Base-by-base conservation (phyloP, 176 grass and related monocot genomes). In the Zoysia pacifica region DNA sequence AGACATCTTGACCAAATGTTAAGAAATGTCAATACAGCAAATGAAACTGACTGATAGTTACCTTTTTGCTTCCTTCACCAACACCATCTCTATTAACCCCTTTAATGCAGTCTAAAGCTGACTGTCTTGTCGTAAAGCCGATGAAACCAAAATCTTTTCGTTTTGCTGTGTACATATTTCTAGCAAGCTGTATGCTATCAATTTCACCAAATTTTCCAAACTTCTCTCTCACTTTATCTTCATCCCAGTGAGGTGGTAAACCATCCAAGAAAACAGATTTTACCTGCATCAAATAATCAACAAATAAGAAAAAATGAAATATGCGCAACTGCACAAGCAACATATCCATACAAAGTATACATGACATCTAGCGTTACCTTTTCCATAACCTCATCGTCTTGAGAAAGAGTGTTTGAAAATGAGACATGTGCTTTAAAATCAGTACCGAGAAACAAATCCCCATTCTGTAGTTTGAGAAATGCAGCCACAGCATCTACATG, bases 181-280 rank as follows among this genome's bases (percentile, higher is more conserved):
- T 81, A 81, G 89, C 89, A 63, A 87, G 89, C 19, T 91, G 89
- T 72, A 91, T 84, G 52, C 44, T 91, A 75, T 84, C 89, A 63
- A 87, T 91, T 81, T 87, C 89, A 91, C 89, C 89, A 87, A 91
- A 91, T 64, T 84, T 87, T 56, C 85, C 72, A 6, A 87, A 91
- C 71, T 68, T 71, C 67, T 84, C 39, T 80, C 89, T 83, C 70
- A 84, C 85, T 53, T 84, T 83, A 9, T 87, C 81, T 91, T 91
- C 89, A 78, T 87, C 85, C 89, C 89, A 91, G 48, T 87, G 82
- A 73, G 89, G 65, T 61, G 89, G 89, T 67, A 91, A 84, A 11
- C 89, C 89, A 81, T 91, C 89, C 81, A 91, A 72, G 77, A 91
- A 91, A 77, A 91, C 81, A 84, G 89, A 81, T 80, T 91, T 91